A percentile compares a stretch with the other conserved stretches of the same genome.
phyloP scores from a whole-genome alignment of 2,329 filamentous ascomycete genomes.

The Cladosporium sp. region DNA sequence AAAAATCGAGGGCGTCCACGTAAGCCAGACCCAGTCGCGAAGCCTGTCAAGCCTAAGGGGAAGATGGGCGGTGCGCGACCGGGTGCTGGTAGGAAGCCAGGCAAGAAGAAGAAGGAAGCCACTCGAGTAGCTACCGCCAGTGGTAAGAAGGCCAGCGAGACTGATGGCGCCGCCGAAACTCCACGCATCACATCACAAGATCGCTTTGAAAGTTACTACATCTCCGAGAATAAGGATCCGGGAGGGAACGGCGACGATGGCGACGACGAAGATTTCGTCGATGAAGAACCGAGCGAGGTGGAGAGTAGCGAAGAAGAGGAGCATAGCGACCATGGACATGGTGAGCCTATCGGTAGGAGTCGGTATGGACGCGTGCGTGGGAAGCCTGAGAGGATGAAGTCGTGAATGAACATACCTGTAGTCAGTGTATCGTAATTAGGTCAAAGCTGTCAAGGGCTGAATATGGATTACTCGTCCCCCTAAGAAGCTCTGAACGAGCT shows the following conservation, averaged over 20 bases:
- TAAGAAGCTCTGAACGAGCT: too few relatives aligned
- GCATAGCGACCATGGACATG: not conserved
- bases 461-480: too few relatives aligned
- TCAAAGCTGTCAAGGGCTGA: not conserved
- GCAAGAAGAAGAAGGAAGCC: slow-evolving; percentile 3
- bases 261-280: slow-evolving; percentile 11
- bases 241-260: slow-evolving; percentile 16
- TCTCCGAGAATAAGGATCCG: slow-evolving; percentile 11
- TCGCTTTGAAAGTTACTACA: slow-evolving; percentile 14
- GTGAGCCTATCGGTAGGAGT: not conserved
- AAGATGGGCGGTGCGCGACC: slow-evolving; percentile 13
- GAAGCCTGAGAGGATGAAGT: not conserved
- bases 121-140: not conserved
- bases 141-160: not conserved
- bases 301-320: slow-evolving; percentile 7
- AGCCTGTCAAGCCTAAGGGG: slow-evolving; percentile 5
- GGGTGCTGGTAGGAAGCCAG: slow-evolving; percentile 14
- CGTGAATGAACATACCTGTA: not conserved
- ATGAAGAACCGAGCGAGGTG: not conserved
- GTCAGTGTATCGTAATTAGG: too few relatives aligned
- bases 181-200: not conserved
- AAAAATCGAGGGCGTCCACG: slow-evolving; percentile 12
- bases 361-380: not conserved
- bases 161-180: not conserved
- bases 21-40: slow-evolving; percentile 14